Conservation (phyloP, 768 basidiomycete species). For the Rhizopogon salebrosus region DNA sequence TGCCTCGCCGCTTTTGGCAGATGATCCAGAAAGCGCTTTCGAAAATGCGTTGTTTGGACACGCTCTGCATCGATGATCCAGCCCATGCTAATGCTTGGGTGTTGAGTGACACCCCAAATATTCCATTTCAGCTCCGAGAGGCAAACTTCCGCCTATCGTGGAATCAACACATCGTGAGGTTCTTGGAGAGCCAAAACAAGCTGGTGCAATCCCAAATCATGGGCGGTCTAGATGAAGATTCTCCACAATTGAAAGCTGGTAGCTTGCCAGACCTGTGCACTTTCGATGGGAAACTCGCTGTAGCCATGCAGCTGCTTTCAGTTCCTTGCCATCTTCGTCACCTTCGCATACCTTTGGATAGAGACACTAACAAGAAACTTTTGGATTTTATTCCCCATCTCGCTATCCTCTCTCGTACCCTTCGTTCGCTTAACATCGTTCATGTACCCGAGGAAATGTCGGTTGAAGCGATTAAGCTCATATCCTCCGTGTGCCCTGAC, state of each 20-base stretch:
- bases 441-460: conserved; percentile 29
- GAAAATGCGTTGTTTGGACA: conserved; percentile 39
- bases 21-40: conserved; percentile 37
- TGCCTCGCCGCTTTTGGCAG: conserved; percentile 38
- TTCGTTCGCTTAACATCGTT: conserved; percentile 33
- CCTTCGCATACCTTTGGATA: conserved; percentile 40
- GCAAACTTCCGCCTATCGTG: conserved; percentile 44
- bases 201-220: conserved; percentile 34
- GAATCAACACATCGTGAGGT: conserved; percentile 41
- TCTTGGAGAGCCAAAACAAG: conserved; percentile 42
- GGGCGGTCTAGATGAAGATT: conserved; percentile 19
- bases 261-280: conserved; percentile 36
- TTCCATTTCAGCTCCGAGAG: conserved; percentile 45
- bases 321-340: conserved; percentile 35
- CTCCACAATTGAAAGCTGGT: conserved; percentile 22
- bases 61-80: conserved; percentile 37
- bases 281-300: conserved; percentile 42
- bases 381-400: conserved; percentile 30
- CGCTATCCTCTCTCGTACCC: conserved; percentile 19
- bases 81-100: conserved; percentile 39
- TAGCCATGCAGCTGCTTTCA: conserved; percentile 34
- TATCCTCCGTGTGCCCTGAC: conserved; percentile 27
- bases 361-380: conserved; percentile 26
- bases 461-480: conserved; percentile 24
- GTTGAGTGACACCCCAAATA: conserved; percentile 32